Evolutionary conservation across 106 monocot genomes (phyloP), one percentile per base, ranked within the genome.

Genomic region (Amphibolis antarctica): DNA sequence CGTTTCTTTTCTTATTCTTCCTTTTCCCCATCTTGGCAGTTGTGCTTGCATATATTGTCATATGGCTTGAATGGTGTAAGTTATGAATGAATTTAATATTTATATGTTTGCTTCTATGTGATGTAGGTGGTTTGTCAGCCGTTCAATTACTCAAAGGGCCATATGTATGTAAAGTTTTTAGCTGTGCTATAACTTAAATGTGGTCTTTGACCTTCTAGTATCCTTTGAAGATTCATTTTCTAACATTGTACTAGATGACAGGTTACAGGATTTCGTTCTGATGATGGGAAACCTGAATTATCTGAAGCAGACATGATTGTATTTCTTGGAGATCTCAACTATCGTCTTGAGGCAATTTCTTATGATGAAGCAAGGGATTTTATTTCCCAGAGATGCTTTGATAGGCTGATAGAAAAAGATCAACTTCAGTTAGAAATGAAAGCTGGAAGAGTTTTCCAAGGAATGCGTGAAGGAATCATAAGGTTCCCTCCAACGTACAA

Each of bases 401-500:
- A 85, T 21, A 78, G 85, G 85, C 77, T 85, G 29, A 67, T 77
- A 66, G 77, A 84, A 68, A 84, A 71, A 63, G 84, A 80, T 67
- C 80, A 84, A 30, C 82, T 86, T 22, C 73, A 74, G 66, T 82
- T 79, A 50, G 86, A 86, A 72, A 86, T 86, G 86, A 82, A 73
- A 69, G 67, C 54, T 25, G 86, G 86, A 53, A 86, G 74, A 69
- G 86, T 86, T 15, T 86, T 86, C 66, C 86, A 86, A 80, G 86
- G 86, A 59, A 79, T 86, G 82, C 64, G 86, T 60, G 86, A 86
- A 77, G 86, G 77, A 23, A 65, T 66, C 27, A 82, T 86, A 29
- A 86, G 46, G 60, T 86, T 86, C 47, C 86, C 86, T 48, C 86
- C 86, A 10, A 86, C 86, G 27, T 86, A 86, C 71, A 86, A 82